Conservation (phyloP, 2,329 filamentous ascomycete species). For the Mariannaea sp. region DNA sequence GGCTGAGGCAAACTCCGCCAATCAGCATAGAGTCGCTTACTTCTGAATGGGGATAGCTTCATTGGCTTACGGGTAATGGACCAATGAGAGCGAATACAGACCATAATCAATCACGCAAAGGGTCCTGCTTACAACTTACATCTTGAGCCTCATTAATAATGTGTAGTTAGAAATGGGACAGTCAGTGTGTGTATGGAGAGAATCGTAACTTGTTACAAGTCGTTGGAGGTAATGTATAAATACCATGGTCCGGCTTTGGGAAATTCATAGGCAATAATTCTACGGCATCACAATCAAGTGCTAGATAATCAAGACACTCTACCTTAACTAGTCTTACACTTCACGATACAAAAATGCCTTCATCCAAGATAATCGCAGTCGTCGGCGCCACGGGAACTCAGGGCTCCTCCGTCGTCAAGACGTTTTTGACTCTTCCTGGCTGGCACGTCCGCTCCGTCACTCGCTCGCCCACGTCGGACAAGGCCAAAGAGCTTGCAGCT, state of each 20-base stretch:
- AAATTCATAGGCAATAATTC: too few species aligned
- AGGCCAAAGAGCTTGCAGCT: constrained; percentile 45
- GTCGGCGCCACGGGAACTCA: constrained; percentile 55
- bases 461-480: constrained; percentile 46
- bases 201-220: too few species aligned
- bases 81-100: constrained; percentile 23
- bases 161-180: not conserved
- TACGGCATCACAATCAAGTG: too few species aligned
- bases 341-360: constrained; percentile 23
- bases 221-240: too few species aligned
- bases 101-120: not conserved
- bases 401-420: constrained; percentile 52
- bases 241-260: too few species aligned
- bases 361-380: constrained; percentile 44
- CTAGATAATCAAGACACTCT: not conserved
- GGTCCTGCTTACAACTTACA: not conserved
- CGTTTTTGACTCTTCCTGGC: constrained; percentile 44
- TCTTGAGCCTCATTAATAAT: not conserved
- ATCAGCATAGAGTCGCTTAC: constrained; percentile 7
- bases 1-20: not conserved
- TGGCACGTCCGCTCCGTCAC: constrained; percentile 54
- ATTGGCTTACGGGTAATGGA: constrained; percentile 28
- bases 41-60: not conserved
- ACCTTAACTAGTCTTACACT: too few species aligned
- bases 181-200: too few species aligned